Percentiles rank a stretch among this genome's conserved stretches.
phyloP scores from a whole-genome alignment of 140 eudicot species.

The Erigeron philadelphicus region DNA sequence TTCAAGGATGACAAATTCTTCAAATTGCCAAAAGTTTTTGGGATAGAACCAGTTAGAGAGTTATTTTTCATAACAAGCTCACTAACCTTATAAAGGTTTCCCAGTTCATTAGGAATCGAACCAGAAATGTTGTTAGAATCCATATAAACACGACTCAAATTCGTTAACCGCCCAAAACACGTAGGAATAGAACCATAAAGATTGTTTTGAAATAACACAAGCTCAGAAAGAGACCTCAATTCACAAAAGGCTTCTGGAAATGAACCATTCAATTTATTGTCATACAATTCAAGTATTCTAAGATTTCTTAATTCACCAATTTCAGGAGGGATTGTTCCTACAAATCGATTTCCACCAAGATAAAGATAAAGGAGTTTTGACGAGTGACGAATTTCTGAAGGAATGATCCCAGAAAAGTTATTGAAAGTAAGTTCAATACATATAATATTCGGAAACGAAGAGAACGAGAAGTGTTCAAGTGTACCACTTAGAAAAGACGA shows the following conservation, averaged over 20 bases:
- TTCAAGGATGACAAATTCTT: constrained; percentile 3
- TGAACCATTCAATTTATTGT: too few relatives aligned
- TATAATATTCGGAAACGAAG: constrained; percentile 27
- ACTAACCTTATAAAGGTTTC: constrained; percentile 7
- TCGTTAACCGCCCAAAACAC: too few relatives aligned
- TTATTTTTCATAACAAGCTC: constrained; percentile 3
- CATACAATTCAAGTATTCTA: too few relatives aligned
- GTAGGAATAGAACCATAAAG: too few relatives aligned
- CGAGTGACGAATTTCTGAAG: constrained; percentile 22
- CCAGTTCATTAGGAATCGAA: constrained; percentile 27
- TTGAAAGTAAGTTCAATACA: constrained; percentile 20
- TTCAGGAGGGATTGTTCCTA: neutral
- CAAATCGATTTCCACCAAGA: constrained; percentile 19
- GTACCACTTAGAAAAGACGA: constrained; percentile 24
- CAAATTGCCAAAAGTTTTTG: constrained; percentile 6
- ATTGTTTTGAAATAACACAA: too few relatives aligned
- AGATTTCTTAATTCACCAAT: too few relatives aligned
- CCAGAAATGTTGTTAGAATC: neutral
- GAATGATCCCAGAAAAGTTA: constrained; percentile 27
- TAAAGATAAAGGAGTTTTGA: constrained; percentile 28
- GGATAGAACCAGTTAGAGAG: constrained; percentile 24
- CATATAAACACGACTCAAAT: too few relatives aligned
- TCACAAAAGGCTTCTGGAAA: too few relatives aligned
- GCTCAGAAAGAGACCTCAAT: too few relatives aligned
- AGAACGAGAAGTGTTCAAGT: constrained; percentile 24